Evolutionary conservation across 2,329 filamentous ascomycete species (phyloP).

Genomic region (Tolypocladium endophyticum): DNA sequence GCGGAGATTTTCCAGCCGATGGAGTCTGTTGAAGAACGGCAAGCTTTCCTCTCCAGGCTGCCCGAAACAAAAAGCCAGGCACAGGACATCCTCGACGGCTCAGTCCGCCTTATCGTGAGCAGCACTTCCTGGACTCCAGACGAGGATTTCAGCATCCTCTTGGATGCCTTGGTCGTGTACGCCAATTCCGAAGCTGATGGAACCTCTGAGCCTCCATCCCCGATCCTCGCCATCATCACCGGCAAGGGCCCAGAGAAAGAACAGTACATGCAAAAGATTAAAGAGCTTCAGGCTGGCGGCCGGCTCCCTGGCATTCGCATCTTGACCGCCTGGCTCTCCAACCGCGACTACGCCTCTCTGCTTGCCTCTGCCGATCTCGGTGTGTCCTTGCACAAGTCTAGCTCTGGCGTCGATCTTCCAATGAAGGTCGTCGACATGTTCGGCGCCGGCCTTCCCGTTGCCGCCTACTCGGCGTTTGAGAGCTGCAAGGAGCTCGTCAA

Average conservation of each 20-base stretch:
- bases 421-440: constrained; percentile 99
- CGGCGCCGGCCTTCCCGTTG: constrained; percentile 81
- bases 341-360: constrained; percentile 73
- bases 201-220: constrained; percentile 33
- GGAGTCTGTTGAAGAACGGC: constrained; percentile 31
- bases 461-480: constrained; percentile 75
- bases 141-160: constrained; percentile 83
- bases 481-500: constrained; percentile 86
- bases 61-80: constrained; percentile 53
- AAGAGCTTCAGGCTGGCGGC: constrained; percentile 45
- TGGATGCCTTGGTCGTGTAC: constrained; percentile 72
- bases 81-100: constrained; percentile 44
- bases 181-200: constrained; percentile 37
- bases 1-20: constrained; percentile 72
- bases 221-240: constrained; percentile 84
- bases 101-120: constrained; percentile 67
- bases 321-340: constrained; percentile 73
- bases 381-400: constrained; percentile 84
- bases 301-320: constrained; percentile 63
- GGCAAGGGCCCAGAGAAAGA: constrained; percentile 83
- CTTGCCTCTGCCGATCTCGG: constrained; percentile 82
- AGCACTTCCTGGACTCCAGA: constrained; percentile 97
- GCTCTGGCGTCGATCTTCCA: constrained; percentile 86
- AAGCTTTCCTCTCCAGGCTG: constrained; percentile 52
- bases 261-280: constrained; percentile 59